phyloP scores from a whole-genome alignment of 176 grass and related monocot genomes.

The Panicum miliaceum region DNA sequence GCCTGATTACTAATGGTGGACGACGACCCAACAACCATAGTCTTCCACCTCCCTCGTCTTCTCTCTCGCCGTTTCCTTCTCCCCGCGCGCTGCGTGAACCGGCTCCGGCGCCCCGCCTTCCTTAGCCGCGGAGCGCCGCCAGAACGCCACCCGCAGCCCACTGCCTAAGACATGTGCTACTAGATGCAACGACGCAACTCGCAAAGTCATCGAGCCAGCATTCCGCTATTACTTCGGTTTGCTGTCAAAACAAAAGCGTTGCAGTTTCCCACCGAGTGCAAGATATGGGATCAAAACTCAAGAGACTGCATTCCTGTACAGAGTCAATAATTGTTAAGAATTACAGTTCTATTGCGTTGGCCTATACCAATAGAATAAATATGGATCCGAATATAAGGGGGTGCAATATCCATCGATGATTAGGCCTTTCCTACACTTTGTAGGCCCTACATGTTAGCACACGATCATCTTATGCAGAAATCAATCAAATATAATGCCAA shows the following conservation, averaged over 20 bases:
- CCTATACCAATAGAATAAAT: constrained; percentile 32
- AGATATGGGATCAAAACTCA: neutral
- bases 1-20: neutral
- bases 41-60: too few species aligned
- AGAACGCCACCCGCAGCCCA: too few species aligned
- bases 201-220: neutral
- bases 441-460: neutral
- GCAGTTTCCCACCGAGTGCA: neutral
- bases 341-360: constrained; percentile 32
- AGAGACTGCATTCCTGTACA: constrained; percentile 6
- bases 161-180: neutral
- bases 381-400: constrained; percentile 3
- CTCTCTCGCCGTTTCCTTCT: too few species aligned
- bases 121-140: too few species aligned
- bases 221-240: neutral
- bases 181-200: neutral
- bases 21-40: too few species aligned
- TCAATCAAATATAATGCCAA: constrained; percentile 24
- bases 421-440: neutral
- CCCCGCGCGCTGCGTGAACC: too few species aligned
- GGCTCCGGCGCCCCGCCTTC: too few species aligned
- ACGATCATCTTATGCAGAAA: constrained; percentile 16
- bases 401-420: constrained; percentile 10
- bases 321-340: neutral
- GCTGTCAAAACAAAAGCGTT: neutral